Evolutionary conservation across 345 rosid genomes (phyloP), one percentile per base, ranked within the genome.

Genomic region (Acer yangbiense): DNA sequence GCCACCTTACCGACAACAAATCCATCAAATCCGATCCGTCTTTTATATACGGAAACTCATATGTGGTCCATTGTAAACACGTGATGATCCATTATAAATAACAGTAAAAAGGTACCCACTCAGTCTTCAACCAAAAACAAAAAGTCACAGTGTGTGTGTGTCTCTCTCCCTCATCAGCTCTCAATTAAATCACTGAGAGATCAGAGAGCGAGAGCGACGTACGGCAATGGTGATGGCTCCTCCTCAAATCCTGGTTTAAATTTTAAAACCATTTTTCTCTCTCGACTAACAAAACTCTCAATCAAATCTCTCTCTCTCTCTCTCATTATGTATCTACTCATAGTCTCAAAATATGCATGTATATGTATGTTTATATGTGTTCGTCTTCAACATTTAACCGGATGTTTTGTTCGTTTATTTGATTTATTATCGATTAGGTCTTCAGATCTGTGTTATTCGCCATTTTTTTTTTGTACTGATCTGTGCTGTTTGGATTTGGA

Each of bases 171-270:
- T 57, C 16, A 25, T 10, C 50, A 13, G 16, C 52, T 41, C 52
- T 41, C 23, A 7, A 41, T 4, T 23, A 35, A 35, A 16, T 48
- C 62, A 32, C 43, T 50, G 65, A 54, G 35, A 80, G 27, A 32
- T 32, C 39, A 72, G 72, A 69, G 65, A 80, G 80, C 71, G 77
- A 72, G 81, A 71, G 69, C 58, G 29, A 46, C 73, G 80, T 80
- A 79, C 83, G 82, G 83, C 73, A 78, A 84, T 35, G 82, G 81
- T 76, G 86, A 60, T 60, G 12, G 0, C 13, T 1, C 80, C 65
- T 76, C 77, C 48, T 66, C 78, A 58, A 79, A 81, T 72, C 81
- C 79, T 81, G 62, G 60, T 21, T 60, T 11, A 18, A 60, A 2
- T 46, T 76, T 81, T 70, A 61, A 73, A 69, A 18, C 23, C 25